Percentiles rank a stretch among this genome's conserved stretches.
Conservation (phyloP, 2,329 filamentous ascomycete genomes). For the Lachnellula arida region DNA sequence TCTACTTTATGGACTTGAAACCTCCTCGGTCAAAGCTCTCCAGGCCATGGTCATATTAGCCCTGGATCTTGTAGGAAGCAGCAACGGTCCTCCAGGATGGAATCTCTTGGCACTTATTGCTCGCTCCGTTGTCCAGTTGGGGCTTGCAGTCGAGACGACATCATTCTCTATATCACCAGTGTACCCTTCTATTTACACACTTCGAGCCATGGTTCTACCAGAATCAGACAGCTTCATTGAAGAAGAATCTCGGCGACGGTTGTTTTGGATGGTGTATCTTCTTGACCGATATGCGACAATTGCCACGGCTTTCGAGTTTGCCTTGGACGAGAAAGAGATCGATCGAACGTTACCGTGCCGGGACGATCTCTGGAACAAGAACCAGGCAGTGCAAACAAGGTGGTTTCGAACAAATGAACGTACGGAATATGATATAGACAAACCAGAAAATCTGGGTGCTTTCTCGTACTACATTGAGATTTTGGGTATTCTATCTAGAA, state of each 20-base stretch:
- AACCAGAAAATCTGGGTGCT: slow-evolving; percentile 76
- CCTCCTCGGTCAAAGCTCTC: slow-evolving; percentile 81
- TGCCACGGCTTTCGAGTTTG: slow-evolving; percentile 88
- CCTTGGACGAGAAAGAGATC: slow-evolving; percentile 82
- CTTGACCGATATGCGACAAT: slow-evolving; percentile 88
- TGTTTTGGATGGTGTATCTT: slow-evolving; percentile 94
- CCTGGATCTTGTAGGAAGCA: slow-evolving; percentile 77
- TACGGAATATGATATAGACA: slow-evolving; percentile 60
- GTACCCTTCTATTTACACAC: slow-evolving; percentile 82
- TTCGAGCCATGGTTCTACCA: slow-evolving; percentile 78
- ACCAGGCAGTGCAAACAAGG: slow-evolving; percentile 76
- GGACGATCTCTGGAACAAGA: slow-evolving; percentile 80
- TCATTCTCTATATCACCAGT: slow-evolving; percentile 73
- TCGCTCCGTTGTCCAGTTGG: slow-evolving; percentile 81
- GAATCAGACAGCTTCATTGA: slow-evolving; percentile 84
- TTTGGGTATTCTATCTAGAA: slow-evolving; percentile 77
- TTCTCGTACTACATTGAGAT: slow-evolving; percentile 92
- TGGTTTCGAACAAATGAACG: slow-evolving; percentile 62
- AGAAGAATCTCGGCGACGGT: slow-evolving; percentile 75
- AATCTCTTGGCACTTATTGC: slow-evolving; percentile 87
- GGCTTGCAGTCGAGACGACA: slow-evolving; percentile 76
- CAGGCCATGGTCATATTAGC: slow-evolving; percentile 86
- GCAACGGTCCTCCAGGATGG: slow-evolving; percentile 89
- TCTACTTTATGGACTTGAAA: slow-evolving; percentile 80
- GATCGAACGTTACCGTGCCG: slow-evolving; percentile 82